Evolutionary conservation across 2,329 filamentous ascomycete genomes (phyloP).

Genomic region (Westerdykella ornata): DNA sequence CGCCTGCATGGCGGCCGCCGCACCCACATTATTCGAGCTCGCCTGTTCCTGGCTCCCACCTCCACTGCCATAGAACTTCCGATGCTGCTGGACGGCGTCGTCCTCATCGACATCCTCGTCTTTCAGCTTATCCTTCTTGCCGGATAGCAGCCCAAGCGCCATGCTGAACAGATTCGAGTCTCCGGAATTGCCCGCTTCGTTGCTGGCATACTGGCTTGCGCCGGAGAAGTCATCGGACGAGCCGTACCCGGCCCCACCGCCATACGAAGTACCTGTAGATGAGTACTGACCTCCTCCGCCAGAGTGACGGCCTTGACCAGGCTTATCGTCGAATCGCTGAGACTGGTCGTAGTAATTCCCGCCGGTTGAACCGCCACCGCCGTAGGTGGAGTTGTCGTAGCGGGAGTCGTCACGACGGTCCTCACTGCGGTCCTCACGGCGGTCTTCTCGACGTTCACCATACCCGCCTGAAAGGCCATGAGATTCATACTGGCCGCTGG

Average conservation of each 20-base stretch:
- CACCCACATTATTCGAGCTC: conserved; percentile 48
- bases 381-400: conserved; percentile 6
- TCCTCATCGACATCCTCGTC: conserved; percentile 55
- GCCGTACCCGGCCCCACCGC: conserved; percentile 32
- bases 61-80: conserved; percentile 60
- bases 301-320: background rate
- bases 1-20: conserved; percentile 73
- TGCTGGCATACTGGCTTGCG: conserved; percentile 50
- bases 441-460: background rate
- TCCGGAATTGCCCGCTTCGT: conserved; percentile 48
- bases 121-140: conserved; percentile 47
- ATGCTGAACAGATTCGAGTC: conserved; percentile 50
- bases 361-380: conserved; percentile 3
- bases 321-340: background rate
- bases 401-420: conserved; percentile 1
- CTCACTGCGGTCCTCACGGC: background rate
- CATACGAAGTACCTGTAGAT: conserved; percentile 41
- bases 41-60: conserved; percentile 41
- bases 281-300: conserved; percentile 18
- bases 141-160: conserved; percentile 50
- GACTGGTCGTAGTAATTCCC: conserved; percentile 9
- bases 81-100: conserved; percentile 66
- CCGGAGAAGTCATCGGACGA: conserved; percentile 48
- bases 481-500: too few relatives aligned
- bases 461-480: background rate